Evolutionary conservation across 225 moss, liverwort and hornwort genomes (phyloP).

Genomic region (Bryum argenteum): DNA sequence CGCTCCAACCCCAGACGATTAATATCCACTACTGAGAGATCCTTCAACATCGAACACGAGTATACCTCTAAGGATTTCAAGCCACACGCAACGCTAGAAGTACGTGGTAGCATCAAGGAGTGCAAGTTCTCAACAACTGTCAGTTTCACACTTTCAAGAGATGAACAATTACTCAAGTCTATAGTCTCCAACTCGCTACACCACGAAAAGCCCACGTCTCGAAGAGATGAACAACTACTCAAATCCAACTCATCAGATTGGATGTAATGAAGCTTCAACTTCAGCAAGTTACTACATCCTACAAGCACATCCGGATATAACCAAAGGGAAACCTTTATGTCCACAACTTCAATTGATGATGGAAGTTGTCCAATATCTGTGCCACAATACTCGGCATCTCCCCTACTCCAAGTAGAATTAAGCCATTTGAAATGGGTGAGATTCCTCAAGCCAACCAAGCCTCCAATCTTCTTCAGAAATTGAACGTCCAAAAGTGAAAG

Average conservation of each 20-base stretch:
- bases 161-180: not conserved
- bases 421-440: not conserved
- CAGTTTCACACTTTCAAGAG: no score
- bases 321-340: not conserved
- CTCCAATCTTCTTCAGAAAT: not conserved
- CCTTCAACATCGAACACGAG: no score
- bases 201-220: no score
- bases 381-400: not conserved
- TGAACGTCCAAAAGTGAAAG: accelerated
- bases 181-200: no score
- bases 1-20: no score
- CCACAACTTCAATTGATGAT: not conserved
- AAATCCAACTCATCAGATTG: not conserved
- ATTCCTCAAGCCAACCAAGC: not conserved
- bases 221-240: not conserved
- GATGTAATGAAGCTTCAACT: not conserved
- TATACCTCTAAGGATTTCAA: no score
- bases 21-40: no score
- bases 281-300: not conserved
- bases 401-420: no score
- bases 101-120: no score
- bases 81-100: no score
- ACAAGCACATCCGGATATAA: not conserved
- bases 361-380: not conserved
- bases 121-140: no score